These are phyloP conservation scores for Aspergillus cejpii DNA, from an alignment of 2,329 filamentous ascomycete species.

Conservation along the genomic window DNA sequence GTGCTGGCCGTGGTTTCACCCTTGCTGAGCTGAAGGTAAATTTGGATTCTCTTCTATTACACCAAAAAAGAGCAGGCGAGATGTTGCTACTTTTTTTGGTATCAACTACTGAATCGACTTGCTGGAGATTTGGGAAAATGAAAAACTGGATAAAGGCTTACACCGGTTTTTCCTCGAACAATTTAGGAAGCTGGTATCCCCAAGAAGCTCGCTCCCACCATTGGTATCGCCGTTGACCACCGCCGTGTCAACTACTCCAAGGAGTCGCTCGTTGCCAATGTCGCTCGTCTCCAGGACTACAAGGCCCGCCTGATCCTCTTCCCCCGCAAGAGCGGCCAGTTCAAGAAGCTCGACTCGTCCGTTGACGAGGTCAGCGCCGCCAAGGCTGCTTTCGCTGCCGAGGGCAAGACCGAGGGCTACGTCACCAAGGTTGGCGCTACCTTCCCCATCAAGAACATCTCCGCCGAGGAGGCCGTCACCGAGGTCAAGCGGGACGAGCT, in stretches of 20 bases:
- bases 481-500: constrained; percentile 79
- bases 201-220: constrained; percentile 86
- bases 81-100: neutral
- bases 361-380: constrained; percentile 73
- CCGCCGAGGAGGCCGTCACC: constrained; percentile 52
- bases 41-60: constrained; percentile 10
- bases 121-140: neutral
- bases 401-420: constrained; percentile 48
- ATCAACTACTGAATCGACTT: constrained; percentile 1
- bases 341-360: constrained; percentile 85
- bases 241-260: constrained; percentile 96
- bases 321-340: constrained; percentile 87
- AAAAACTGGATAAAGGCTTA: constrained; percentile 11
- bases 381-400: constrained; percentile 48
- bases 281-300: constrained; percentile 97
- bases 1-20: constrained; percentile 95
- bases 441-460: constrained; percentile 66
- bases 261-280: constrained; percentile 90
- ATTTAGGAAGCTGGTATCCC: constrained; percentile 85
- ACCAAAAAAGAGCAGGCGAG: neutral
- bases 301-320: constrained; percentile 93
- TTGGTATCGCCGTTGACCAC: constrained; percentile 94
- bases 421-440: constrained; percentile 49
- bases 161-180: constrained; percentile 18
- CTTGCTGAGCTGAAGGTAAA: constrained; percentile 94